phyloP scores from a whole-genome alignment of 1,284 basidiomycete genomes.

The Fomes fomentarius region DNA sequence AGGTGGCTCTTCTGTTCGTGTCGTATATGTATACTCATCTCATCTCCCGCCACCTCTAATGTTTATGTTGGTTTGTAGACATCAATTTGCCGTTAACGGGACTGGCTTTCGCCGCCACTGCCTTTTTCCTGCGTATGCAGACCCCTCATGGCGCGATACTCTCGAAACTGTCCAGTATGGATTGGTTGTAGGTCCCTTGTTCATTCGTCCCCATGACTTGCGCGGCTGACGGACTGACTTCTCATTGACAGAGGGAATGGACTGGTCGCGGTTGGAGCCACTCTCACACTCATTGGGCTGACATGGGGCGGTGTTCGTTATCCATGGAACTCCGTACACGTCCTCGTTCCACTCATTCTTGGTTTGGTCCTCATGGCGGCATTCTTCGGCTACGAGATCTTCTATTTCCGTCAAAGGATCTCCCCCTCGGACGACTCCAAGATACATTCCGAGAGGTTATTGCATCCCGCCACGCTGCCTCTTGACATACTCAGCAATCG shows the following conservation, averaged over 20 bases:
- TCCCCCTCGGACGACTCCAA: slow-evolving; percentile 1
- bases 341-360: slow-evolving; percentile 25
- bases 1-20: slow-evolving; percentile 35
- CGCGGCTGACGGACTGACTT: not conserved
- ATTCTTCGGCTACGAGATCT: slow-evolving; percentile 23
- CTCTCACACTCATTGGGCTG: slow-evolving; percentile 18
- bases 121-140: slow-evolving; percentile 35
- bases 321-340: slow-evolving; percentile 23
- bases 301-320: slow-evolving; percentile 26
- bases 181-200: slow-evolving; percentile 32
- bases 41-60: not conserved
- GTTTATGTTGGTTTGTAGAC: slow-evolving; percentile 17
- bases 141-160: slow-evolving; percentile 30
- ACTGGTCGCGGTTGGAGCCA: slow-evolving; percentile 19
- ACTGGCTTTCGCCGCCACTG: slow-evolving; percentile 37
- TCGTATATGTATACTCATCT: too few relatives aligned
- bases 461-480: slow-evolving; percentile 27
- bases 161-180: slow-evolving; percentile 27
- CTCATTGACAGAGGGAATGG: slow-evolving; percentile 19
- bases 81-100: slow-evolving; percentile 42
- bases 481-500: slow-evolving; percentile 34
- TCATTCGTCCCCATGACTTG: too few relatives aligned
- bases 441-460: not conserved
- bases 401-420: not conserved
- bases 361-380: slow-evolving; percentile 12